Evolutionary conservation across 2,329 filamentous ascomycete species (phyloP).

Genomic region (Zymoseptoria crescenta): DNA sequence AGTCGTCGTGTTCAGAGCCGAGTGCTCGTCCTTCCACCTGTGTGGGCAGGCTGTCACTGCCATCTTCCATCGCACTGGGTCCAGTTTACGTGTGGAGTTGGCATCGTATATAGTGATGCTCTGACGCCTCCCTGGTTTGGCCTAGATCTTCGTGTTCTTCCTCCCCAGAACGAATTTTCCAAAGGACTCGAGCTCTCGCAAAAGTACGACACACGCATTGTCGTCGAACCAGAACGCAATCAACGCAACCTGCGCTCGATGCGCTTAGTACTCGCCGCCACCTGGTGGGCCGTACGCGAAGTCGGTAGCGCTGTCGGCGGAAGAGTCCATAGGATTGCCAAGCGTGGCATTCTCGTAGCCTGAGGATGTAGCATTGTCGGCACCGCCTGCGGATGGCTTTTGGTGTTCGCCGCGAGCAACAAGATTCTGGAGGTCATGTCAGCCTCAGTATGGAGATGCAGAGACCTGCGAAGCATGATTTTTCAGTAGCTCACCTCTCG

Average conservation of each 20-base stretch:
- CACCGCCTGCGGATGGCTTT: slow-evolving; percentile 38
- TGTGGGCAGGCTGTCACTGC: background rate
- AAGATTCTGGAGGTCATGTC: slow-evolving; percentile 54
- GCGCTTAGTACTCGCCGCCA: slow-evolving; percentile 4
- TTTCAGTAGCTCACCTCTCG: slow-evolving; percentile 69
- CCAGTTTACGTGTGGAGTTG: slow-evolving; percentile 5
- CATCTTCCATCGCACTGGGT: background rate
- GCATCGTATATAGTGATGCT: background rate
- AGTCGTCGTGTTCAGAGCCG: background rate
- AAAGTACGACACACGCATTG: background rate
- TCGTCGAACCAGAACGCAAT: background rate
- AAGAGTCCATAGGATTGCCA: slow-evolving; percentile 36
- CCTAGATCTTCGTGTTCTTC: background rate
- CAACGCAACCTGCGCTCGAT: background rate
- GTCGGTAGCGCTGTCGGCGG: slow-evolving; percentile 35
- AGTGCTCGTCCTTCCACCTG: background rate
- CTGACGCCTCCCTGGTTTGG: background rate
- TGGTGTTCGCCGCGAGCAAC: slow-evolving; percentile 63
- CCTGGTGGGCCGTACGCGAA: slow-evolving; percentile 22
- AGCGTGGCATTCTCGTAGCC: slow-evolving; percentile 33
- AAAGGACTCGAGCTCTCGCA: background rate
- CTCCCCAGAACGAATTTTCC: background rate
- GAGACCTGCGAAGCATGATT: background rate
- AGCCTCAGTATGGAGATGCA: slow-evolving; percentile 1
- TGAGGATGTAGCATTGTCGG: slow-evolving; percentile 24